phyloP scores from a whole-genome alignment of 148 eudicot species.

The Fagopyrum homotropicum region DNA sequence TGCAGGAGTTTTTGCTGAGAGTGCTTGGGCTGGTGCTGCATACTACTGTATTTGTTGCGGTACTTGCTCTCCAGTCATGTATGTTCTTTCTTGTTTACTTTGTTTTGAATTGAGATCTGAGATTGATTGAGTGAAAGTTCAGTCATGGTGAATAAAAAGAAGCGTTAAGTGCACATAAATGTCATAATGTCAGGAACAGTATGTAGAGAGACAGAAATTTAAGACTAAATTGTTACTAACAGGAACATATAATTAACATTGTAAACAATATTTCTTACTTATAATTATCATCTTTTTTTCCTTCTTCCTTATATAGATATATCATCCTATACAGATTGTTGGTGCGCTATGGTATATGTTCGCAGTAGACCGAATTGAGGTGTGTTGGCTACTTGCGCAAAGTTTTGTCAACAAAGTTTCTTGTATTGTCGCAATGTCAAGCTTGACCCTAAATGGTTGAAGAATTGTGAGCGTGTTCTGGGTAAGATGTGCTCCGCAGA shows the following conservation, averaged over 20 bases:
- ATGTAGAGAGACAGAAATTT: too few species aligned
- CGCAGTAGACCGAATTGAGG: constrained; percentile 44
- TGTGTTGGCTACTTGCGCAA: constrained; percentile 37
- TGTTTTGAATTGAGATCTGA: not conserved
- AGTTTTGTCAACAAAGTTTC: constrained; percentile 30
- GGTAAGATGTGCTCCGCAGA: constrained; percentile 33
- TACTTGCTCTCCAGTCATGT: constrained; percentile 73
- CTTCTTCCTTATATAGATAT: too few species aligned
- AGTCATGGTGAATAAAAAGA: too few species aligned
- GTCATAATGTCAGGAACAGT: too few species aligned
- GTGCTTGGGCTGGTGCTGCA: constrained; percentile 83
- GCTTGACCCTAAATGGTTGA: constrained; percentile 36
- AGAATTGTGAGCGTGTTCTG: constrained; percentile 36
- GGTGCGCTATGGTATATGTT: constrained; percentile 71
- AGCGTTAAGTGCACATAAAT: too few species aligned
- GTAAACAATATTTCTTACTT: too few species aligned
- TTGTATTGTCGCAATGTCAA: constrained; percentile 61
- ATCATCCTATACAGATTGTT: constrained; percentile 34
- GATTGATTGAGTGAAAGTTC: too few species aligned
- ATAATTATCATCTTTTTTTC: too few species aligned
- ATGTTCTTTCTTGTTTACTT: constrained; percentile 17
- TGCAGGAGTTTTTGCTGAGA: constrained; percentile 60
- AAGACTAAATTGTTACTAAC: too few species aligned
- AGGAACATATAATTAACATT: too few species aligned
- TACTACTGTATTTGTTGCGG: constrained; percentile 62